These are phyloP conservation scores for Erodium maritimum DNA, from an alignment of 345 rosid species.

Conservation along the genomic window DNA sequence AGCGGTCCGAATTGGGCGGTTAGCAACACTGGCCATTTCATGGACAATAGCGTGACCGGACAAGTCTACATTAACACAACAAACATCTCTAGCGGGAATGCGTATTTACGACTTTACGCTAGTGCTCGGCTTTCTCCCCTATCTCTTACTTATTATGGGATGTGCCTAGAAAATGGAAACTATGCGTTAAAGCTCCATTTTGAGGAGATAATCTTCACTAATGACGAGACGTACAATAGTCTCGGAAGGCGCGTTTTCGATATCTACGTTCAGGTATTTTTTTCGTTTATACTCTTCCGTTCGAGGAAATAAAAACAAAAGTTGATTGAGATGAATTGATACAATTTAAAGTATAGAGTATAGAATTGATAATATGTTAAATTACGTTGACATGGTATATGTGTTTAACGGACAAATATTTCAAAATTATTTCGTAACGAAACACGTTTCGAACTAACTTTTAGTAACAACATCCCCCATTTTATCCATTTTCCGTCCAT, in stretches of 20 bases:
- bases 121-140: slow-evolving; percentile 32
- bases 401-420: too few relatives aligned
- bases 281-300: background rate
- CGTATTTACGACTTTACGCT: slow-evolving; percentile 21
- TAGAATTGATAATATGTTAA: too few relatives aligned
- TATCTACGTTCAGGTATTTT: slow-evolving; percentile 21
- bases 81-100: slow-evolving; percentile 6
- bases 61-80: slow-evolving; percentile 7
- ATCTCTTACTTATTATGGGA: slow-evolving; percentile 13
- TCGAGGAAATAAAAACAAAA: background rate
- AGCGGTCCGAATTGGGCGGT: slow-evolving; percentile 26
- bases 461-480: too few relatives aligned
- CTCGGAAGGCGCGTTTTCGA: slow-evolving; percentile 22
- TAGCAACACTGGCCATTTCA: slow-evolving; percentile 43
- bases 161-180: slow-evolving; percentile 14
- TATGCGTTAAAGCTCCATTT: slow-evolving; percentile 18
- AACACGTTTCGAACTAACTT: too few relatives aligned
- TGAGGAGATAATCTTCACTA: slow-evolving; percentile 18
- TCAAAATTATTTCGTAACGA: too few relatives aligned
- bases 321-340: too few relatives aligned
- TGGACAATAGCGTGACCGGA: slow-evolving; percentile 3
- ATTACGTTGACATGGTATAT: too few relatives aligned
- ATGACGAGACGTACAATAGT: slow-evolving; percentile 7
- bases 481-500: too few relatives aligned
- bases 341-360: too few relatives aligned